phyloP scores from a whole-genome alignment of 805 yeast species.

The Ogataea naganishii region DNA sequence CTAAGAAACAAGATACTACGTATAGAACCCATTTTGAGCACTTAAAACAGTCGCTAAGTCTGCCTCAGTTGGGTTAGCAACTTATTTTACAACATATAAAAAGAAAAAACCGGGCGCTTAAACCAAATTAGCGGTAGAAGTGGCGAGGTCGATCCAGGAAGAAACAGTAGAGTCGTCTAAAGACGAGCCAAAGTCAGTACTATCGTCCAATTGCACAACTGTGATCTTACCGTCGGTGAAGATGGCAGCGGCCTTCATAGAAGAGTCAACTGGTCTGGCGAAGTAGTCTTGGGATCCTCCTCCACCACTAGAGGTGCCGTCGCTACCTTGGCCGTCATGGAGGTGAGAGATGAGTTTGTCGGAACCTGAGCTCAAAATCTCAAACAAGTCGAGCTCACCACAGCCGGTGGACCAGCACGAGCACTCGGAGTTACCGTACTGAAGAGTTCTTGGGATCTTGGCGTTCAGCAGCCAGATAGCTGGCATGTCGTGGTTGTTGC shows the following conservation, averaged over 20 bases:
- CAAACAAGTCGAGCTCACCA: slow-evolving; percentile 95
- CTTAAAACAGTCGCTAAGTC: too few species aligned
- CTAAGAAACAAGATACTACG: too few species aligned
- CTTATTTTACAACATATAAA: too few species aligned
- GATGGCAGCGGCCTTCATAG: slow-evolving; percentile 86
- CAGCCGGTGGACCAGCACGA: slow-evolving; percentile 97
- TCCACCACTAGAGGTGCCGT: slow-evolving; percentile 41
- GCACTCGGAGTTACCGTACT: slow-evolving; percentile 79
- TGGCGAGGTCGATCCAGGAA: slow-evolving; percentile 47
- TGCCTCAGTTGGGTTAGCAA: too few species aligned
- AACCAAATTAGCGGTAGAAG: slow-evolving; percentile 32
- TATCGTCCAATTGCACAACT: slow-evolving; percentile 51
- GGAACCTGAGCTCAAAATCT: slow-evolving; percentile 72
- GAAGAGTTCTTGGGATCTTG: slow-evolving; percentile 91
- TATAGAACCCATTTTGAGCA: too few species aligned
- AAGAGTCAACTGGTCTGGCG: slow-evolving; percentile 66
- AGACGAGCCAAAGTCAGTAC: slow-evolving; percentile 38
- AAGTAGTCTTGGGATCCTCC: slow-evolving; percentile 92
- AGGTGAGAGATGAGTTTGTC: slow-evolving; percentile 69
- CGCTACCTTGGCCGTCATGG: slow-evolving; percentile 74
- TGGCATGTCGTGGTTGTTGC: slow-evolving; percentile 86
- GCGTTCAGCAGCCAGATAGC: slow-evolving; percentile 96
- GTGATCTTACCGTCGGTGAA: slow-evolving; percentile 54
- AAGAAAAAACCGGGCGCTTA: slow-evolving; percentile 8
- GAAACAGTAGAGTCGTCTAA: slow-evolving; percentile 49